phyloP scores from a whole-genome alignment of 2,329 filamentous ascomycete genomes.

The Colletotrichum sp. region DNA sequence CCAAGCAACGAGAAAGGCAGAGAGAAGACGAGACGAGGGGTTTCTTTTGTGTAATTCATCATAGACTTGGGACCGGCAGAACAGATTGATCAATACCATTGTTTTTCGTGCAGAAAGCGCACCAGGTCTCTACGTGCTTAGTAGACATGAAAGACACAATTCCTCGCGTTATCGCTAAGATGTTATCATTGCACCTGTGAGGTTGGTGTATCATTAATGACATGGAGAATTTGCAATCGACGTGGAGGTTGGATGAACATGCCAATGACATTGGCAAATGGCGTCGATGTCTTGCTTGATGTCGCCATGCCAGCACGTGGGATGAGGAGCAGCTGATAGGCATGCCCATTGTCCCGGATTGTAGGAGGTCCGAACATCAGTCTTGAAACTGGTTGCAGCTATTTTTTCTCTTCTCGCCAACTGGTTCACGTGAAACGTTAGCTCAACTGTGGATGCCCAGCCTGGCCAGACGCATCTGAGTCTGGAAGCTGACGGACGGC shows the following conservation, averaged over 20 bases:
- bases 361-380: neutral
- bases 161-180: accelerated
- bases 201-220: neutral
- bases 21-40: neutral
- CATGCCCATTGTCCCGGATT: neutral
- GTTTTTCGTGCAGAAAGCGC: neutral
- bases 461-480: neutral
- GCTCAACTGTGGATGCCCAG: neutral
- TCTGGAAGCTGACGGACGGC: neutral
- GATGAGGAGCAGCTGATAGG: neutral
- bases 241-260: neutral
- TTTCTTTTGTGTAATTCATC: neutral
- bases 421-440: neutral
- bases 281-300: neutral
- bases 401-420: neutral
- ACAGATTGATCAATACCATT: neutral
- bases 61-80: neutral
- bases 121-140: neutral
- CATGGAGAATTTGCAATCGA: neutral
- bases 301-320: neutral
- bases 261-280: neutral
- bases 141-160: accelerated
- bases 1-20: neutral
- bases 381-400: neutral
- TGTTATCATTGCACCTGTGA: accelerated